Conservation (phyloP, 2,329 filamentous ascomycete genomes). For the Zasmidium cellare region DNA sequence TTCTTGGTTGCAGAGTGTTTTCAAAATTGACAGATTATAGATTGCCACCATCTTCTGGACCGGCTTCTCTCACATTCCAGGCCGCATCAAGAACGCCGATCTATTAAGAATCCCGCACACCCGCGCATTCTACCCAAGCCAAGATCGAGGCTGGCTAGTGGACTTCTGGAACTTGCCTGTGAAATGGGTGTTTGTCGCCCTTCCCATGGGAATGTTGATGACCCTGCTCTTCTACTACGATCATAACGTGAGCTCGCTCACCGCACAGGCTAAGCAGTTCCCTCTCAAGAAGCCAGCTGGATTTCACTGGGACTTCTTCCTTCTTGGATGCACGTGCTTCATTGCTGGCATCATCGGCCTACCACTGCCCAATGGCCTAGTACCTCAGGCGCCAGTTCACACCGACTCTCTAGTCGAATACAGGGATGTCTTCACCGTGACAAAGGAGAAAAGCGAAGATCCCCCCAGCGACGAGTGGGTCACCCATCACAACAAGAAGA, state of each 20-base stretch:
- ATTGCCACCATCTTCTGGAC: constrained; percentile 57
- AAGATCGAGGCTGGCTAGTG: constrained; percentile 49
- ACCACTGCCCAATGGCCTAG: constrained; percentile 59
- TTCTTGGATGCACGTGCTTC: constrained; percentile 58
- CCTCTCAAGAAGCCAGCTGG: constrained; percentile 59
- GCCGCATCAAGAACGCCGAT: constrained; percentile 43
- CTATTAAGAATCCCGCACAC: constrained; percentile 46
- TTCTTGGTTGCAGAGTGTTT: neutral
- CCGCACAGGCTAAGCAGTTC: constrained; percentile 57
- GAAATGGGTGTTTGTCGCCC: constrained; percentile 55
- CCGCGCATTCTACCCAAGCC: constrained; percentile 50
- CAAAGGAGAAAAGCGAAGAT: constrained; percentile 46
- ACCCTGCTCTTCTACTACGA: constrained; percentile 60
- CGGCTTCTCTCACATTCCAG: constrained; percentile 55
- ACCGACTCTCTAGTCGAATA: constrained; percentile 53
- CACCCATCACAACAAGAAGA: constrained; percentile 46
- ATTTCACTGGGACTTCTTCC: constrained; percentile 63
- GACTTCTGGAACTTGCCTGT: constrained; percentile 55
- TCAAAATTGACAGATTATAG: constrained; percentile 1
- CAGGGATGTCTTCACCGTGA: constrained; percentile 42
- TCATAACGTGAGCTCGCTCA: constrained; percentile 57
- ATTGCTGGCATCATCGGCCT: constrained; percentile 57
- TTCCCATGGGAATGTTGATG: constrained; percentile 55
- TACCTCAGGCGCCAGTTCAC: constrained; percentile 62
- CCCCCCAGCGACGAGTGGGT: constrained; percentile 37